phyloP scores from a whole-genome alignment of 208 protist species.

The Leishmania guyanensis region DNA sequence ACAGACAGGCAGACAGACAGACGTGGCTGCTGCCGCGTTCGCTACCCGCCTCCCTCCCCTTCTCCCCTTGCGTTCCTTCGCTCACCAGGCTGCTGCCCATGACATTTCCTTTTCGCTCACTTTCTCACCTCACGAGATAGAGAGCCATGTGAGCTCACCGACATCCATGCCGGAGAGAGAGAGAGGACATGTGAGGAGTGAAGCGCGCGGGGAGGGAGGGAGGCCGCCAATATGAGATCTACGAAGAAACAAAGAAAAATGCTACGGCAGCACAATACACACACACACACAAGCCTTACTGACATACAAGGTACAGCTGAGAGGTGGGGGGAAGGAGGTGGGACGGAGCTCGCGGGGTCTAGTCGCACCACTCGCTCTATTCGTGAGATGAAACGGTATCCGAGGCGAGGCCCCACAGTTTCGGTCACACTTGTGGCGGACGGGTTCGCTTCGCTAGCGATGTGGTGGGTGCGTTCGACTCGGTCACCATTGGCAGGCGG shows the following conservation, averaged over 20 bases:
- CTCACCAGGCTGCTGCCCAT: not conserved
- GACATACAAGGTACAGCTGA: not conserved
- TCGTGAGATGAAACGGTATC: too few species aligned
- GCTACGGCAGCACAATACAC: too few species aligned
- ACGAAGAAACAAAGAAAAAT: not conserved
- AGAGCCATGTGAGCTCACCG: not conserved
- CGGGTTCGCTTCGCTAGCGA: not conserved
- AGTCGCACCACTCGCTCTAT: not conserved
- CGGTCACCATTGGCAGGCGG: not conserved
- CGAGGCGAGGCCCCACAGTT: too few species aligned
- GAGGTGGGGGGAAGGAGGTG: not conserved
- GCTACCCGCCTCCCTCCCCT: not conserved
- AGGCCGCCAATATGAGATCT: not conserved
- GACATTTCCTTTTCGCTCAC: not conserved
- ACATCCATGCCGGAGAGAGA: not conserved
- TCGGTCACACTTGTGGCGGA: not conserved
- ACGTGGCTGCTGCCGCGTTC: not conserved
- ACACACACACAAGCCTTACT: not conserved
- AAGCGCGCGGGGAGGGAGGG: not conserved
- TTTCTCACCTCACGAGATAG: not conserved
- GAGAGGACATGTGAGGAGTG: not conserved
- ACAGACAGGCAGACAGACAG: not conserved
- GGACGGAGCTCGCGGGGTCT: not conserved
- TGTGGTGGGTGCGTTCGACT: slow-evolving; percentile 4
- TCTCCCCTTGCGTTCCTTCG: not conserved